Evolutionary conservation across 2,329 filamentous ascomycete genomes (phyloP).

Genomic region (Juglanconis oblonga): DNA sequence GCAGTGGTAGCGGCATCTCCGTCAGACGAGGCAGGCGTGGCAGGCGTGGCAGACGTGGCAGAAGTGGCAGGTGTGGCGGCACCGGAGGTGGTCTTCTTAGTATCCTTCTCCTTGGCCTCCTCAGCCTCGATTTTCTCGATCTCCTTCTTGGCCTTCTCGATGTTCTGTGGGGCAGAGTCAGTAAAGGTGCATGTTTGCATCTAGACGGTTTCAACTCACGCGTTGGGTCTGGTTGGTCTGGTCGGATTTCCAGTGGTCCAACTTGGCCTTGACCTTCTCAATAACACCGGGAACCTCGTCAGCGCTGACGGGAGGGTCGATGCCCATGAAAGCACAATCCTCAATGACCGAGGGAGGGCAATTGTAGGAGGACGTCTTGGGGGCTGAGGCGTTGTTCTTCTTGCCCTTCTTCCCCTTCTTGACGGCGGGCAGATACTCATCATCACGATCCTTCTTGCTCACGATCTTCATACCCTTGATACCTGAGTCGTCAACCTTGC

Average conservation of each 20-base stretch:
- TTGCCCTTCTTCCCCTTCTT: conserved; percentile 89
- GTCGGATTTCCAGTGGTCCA: conserved; percentile 86
- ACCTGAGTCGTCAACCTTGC: conserved; percentile 79
- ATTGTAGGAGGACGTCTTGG: conserved; percentile 60
- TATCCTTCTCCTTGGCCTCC: conserved; percentile 44
- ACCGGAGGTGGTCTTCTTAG: conserved; percentile 30
- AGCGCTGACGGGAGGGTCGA: conserved; percentile 85
- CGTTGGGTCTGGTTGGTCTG: conserved; percentile 87
- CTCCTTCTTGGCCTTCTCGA: conserved; percentile 93
- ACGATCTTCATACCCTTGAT: conserved; percentile 82
- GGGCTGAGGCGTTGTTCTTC: conserved; percentile 58
- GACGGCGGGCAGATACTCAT: conserved; percentile 77
- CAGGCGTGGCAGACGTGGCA: no score
- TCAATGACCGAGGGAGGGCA: conserved; percentile 89
- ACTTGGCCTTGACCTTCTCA: conserved; percentile 91
- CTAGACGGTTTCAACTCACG: conserved; percentile 51
- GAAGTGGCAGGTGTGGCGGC: conserved; percentile 30
- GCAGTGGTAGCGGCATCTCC: conserved; percentile 23
- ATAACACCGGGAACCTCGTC: conserved; percentile 74
- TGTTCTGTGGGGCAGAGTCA: conserved; percentile 62
- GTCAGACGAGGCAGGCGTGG: conserved; percentile 36
- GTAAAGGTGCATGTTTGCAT: background rate
- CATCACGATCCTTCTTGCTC: conserved; percentile 84
- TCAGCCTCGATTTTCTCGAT: conserved; percentile 82
- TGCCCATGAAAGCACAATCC: conserved; percentile 77